Percentiles rank a stretch among this genome's conserved stretches.
Conservation (phyloP, 139 green algal species). For the Haematococcus sp. region DNA sequence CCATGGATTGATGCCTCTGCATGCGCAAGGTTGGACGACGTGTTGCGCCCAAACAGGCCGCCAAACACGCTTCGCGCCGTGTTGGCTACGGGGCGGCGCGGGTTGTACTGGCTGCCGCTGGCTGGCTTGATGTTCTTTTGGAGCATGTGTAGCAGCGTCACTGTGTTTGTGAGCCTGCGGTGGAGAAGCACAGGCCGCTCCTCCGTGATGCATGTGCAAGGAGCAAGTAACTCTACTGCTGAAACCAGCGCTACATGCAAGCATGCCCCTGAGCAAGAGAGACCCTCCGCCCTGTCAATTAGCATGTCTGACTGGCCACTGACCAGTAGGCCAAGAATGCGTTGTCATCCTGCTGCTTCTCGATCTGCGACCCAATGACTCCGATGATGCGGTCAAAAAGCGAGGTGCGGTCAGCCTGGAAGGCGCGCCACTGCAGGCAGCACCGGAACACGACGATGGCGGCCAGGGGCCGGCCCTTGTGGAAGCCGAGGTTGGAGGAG, state of each 20-base stretch:
- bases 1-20: slow-evolving; percentile 82
- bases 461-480: slow-evolving; percentile 78
- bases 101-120: slow-evolving; percentile 30
- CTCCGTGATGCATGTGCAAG: too few relatives aligned
- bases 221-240: too few relatives aligned
- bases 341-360: slow-evolving; percentile 88
- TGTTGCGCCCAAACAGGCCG: slow-evolving; percentile 38
- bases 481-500: slow-evolving; percentile 24
- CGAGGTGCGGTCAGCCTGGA: slow-evolving; percentile 85
- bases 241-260: too few relatives aligned
- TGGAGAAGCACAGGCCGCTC: too few relatives aligned
- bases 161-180: slow-evolving; percentile 86
- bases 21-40: slow-evolving; percentile 13
- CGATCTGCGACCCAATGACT: slow-evolving; percentile 82
- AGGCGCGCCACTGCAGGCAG: slow-evolving; percentile 59
- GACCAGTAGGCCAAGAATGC: slow-evolving; percentile 89
- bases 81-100: slow-evolving; percentile 15
- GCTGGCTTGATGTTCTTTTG: slow-evolving; percentile 92
- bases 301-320: too few relatives aligned
- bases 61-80: slow-evolving; percentile 47
- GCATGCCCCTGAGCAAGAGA: too few relatives aligned
- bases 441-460: slow-evolving; percentile 88
- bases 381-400: slow-evolving; percentile 96
- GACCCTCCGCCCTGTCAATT: too few relatives aligned
- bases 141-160: slow-evolving; percentile 93